Evolutionary conservation across 371 early-diverging fungal genomes (phyloP), one percentile per base, ranked within the genome.

Genomic region (Mucor mucedo): DNA sequence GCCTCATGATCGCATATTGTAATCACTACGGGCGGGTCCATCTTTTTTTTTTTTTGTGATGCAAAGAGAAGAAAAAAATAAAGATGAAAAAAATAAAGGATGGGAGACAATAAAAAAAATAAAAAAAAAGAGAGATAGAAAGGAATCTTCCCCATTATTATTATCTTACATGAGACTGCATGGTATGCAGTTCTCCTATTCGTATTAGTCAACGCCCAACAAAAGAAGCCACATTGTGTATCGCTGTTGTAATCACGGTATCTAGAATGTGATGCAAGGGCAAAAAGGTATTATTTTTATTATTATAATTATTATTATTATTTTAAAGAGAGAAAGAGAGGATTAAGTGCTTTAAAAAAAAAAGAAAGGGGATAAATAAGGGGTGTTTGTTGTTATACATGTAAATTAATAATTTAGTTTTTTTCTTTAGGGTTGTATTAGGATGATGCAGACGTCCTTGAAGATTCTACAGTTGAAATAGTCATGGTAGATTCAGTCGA

Each of bases 401-500:
- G 45, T 35, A 8, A 55, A 10, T 33, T 33, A 32, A 48, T 13
- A 21, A 21, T 21, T 47, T 16, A 47, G 21, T 21, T 21, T 21
- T 21, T 21, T 21, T 21, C 21, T 21, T 21, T 40, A 55, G 40
- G 55, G 21, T 8, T 30, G 4, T 48, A 30, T 7, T 40, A 41
- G 10, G 60, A 60, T 16, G 66, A 66, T 30, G 66, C 61, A 29
- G 61, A 61, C 28, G 66, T 66, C 33, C 62, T 60, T 49, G 61
- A 9, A 10, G 66, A 61, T 44, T 55, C 62, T 11, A 68, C 42
- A 28, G 70, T 69, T 10, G 70, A 69, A 21, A 69, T 41, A 44
- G 71, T 71, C 32, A 71, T 52, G n/a, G 64, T 58, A 1, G 71
- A 71, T 49, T 71, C 71, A 8, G 71, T 71, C 30, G 68, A 71